These are phyloP conservation scores for Beauveria bassiana DNA, from an alignment of 2,329 filamentous ascomycete species.

Conservation along the genomic window DNA sequence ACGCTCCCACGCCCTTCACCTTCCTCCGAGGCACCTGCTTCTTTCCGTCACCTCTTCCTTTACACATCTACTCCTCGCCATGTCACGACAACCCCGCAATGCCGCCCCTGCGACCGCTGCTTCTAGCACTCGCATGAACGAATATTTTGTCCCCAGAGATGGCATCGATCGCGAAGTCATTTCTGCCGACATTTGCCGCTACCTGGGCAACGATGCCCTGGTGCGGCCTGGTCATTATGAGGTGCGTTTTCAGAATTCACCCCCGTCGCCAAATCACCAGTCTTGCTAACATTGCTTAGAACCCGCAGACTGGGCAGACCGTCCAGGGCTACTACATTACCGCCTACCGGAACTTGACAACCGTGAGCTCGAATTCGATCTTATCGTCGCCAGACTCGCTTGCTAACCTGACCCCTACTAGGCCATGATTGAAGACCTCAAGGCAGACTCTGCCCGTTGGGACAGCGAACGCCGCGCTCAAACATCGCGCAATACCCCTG, in stretches of 20 bases:
- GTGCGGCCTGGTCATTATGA: constrained; percentile 68
- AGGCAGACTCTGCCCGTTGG: constrained; percentile 55
- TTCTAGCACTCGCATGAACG: constrained; percentile 53
- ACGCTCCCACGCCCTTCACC: not conserved
- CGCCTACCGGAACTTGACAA: constrained; percentile 70
- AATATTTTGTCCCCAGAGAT: constrained; percentile 73
- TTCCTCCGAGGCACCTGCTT: not conserved
- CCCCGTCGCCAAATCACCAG: not conserved
- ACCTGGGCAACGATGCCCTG: constrained; percentile 73
- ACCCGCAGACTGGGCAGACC: constrained; percentile 48
- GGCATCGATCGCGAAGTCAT: constrained; percentile 80
- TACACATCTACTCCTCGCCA: constrained; percentile 20
- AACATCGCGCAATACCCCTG: constrained; percentile 43
- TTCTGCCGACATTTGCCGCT: constrained; percentile 76
- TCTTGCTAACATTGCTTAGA: constrained; percentile 26
- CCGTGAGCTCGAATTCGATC: constrained; percentile 43
- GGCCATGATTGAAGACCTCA: constrained; percentile 58
- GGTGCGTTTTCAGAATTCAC: constrained; percentile 38
- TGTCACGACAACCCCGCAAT: constrained; percentile 33
- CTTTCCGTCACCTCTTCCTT: not conserved
- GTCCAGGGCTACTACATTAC: constrained; percentile 70
- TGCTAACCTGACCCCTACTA: constrained; percentile 21
- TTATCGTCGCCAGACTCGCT: not conserved
- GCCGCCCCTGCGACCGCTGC: constrained; percentile 26
- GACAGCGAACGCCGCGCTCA: constrained; percentile 52